Conservation (phyloP, 108 stramenopile genomes). For the Seminavis robusta region DNA sequence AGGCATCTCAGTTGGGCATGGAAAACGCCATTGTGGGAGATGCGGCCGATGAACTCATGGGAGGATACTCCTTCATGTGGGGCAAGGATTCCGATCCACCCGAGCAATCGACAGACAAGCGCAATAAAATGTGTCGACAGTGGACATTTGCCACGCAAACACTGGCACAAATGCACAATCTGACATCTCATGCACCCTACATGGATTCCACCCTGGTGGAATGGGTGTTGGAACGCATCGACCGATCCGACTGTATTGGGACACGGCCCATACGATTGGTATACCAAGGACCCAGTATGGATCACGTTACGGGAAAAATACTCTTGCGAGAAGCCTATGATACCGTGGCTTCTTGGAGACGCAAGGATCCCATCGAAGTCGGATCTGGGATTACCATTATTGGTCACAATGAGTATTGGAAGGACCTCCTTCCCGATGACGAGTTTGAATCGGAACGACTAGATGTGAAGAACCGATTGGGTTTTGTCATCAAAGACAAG, state of each 20-base stretch:
- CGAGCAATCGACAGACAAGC: slow-evolving; percentile 40
- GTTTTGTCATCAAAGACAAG: slow-evolving; percentile 16
- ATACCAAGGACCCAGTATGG: too few species aligned
- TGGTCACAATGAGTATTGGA: slow-evolving; percentile 39
- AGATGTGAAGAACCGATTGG: slow-evolving; percentile 5
- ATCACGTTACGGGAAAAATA: slow-evolving; percentile 44
- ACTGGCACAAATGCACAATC: slow-evolving; percentile 31
- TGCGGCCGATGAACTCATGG: slow-evolving; percentile 62
- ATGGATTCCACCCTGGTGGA: slow-evolving; percentile 23
- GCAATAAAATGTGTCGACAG: slow-evolving; percentile 44
- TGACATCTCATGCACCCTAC: slow-evolving; percentile 35
- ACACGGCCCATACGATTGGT: too few species aligned
- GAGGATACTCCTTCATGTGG: slow-evolving; percentile 62
- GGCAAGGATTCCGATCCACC: slow-evolving; percentile 22
- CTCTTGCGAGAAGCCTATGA: slow-evolving; percentile 51
- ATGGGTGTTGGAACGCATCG: slow-evolving; percentile 34
- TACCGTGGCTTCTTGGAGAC: slow-evolving; percentile 52
- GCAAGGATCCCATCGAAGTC: slow-evolving; percentile 62
- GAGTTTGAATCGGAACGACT: slow-evolving; percentile 29
- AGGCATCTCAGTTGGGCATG: slow-evolving; percentile 29
- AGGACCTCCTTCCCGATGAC: too few species aligned
- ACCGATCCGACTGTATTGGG: slow-evolving; percentile 30
- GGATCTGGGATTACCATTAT: slow-evolving; percentile 50
- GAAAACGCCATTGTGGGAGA: slow-evolving; percentile 46
- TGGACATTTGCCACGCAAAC: slow-evolving; percentile 52